These are phyloP conservation scores for Amoeboradix gromovi DNA, from an alignment of 371 early-diverging fungal species.

Conservation along the genomic window DNA sequence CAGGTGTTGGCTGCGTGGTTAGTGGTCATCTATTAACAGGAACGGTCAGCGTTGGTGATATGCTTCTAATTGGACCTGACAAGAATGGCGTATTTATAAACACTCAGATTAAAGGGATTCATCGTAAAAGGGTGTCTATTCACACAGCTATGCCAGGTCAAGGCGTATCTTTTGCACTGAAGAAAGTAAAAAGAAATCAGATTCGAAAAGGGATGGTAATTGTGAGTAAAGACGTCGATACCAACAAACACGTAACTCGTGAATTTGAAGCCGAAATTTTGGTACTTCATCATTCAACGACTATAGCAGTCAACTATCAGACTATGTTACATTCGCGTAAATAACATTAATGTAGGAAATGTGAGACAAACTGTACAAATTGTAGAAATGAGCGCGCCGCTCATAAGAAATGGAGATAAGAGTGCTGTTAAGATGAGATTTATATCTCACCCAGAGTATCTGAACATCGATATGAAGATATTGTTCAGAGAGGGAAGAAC, in stretches of 20 bases:
- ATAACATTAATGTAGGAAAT: conserved; percentile 34
- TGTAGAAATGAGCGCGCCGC: conserved; percentile 14
- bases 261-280: conserved; percentile 67
- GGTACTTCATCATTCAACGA: conserved; percentile 62
- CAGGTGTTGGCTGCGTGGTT: conserved; percentile 58
- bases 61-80: conserved; percentile 57
- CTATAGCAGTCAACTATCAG: conserved; percentile 57
- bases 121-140: conserved; percentile 49
- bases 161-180: conserved; percentile 48
- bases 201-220: conserved; percentile 72
- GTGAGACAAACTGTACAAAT: conserved; percentile 67
- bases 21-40: conserved; percentile 32
- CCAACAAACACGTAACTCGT: conserved; percentile 27
- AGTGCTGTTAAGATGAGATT: conserved; percentile 17
- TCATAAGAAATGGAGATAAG: background rate
- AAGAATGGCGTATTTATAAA: conserved; percentile 37
- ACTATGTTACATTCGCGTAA: conserved; percentile 32
- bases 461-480: conserved; percentile 36
- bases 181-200: conserved; percentile 38
- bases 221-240: conserved; percentile 12
- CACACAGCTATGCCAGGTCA: conserved; percentile 41
- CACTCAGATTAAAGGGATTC: conserved; percentile 51
- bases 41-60: conserved; percentile 42
- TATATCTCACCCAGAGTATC: conserved; percentile 48
- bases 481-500: conserved; percentile 51